Evolutionary conservation across 441 rosid genomes (phyloP).

Genomic region (Metrosideros polymorpha): DNA sequence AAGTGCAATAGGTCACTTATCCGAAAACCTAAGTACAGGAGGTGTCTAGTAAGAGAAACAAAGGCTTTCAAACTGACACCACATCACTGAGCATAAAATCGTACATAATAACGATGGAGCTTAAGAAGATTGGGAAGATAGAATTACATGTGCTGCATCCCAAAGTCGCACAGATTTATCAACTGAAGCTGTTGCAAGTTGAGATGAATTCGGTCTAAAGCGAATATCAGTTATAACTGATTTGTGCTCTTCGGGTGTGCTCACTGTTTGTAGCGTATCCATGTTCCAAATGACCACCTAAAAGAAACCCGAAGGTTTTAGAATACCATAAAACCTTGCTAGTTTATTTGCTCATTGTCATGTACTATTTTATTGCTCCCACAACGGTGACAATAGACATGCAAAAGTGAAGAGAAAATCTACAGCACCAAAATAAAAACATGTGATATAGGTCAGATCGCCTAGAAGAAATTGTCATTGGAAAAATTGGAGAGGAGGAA

Average conservation of each 20-base stretch:
- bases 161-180: slow-evolving; percentile 61
- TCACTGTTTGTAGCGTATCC: slow-evolving; percentile 52
- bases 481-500: not conserved
- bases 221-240: slow-evolving; percentile 56
- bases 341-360: not conserved
- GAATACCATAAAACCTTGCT: not conserved
- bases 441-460: not conserved
- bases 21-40: not conserved
- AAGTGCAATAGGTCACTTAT: not conserved
- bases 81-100: not conserved
- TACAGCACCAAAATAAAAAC: not conserved
- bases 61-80: not conserved
- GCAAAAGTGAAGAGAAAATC: not conserved
- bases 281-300: slow-evolving; percentile 70
- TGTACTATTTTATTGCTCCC: not conserved
- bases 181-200: slow-evolving; percentile 53
- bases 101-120: not conserved
- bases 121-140: not conserved
- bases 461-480: not conserved
- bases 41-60: not conserved
- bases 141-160: slow-evolving; percentile 57
- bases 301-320: not conserved
- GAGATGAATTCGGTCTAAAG: slow-evolving; percentile 58
- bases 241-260: slow-evolving; percentile 53
- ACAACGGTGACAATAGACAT: not conserved